These are phyloP conservation scores for Talaromyces thailandensis DNA, from an alignment of 495 filamentous ascomycete species.

Conservation along the genomic window DNA sequence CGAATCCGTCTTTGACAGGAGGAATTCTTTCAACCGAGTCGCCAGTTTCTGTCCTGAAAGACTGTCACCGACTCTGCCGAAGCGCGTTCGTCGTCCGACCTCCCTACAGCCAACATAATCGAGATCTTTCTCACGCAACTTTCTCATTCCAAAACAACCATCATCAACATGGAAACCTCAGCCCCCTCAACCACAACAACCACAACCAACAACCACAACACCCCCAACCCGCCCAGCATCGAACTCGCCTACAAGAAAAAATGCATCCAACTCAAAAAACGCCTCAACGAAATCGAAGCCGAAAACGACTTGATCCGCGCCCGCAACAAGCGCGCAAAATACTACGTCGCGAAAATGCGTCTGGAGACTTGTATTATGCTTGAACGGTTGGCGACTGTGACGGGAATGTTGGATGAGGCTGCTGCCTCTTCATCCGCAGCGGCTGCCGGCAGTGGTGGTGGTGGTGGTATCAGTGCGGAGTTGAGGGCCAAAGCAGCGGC, in stretches of 20 bases:
- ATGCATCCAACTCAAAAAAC: constrained; percentile 89
- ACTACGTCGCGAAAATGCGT: constrained; percentile 82
- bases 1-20: background rate
- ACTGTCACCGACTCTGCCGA: background rate
- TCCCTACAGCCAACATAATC: background rate
- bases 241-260: constrained; percentile 95
- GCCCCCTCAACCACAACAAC: background rate
- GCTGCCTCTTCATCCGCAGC: background rate
- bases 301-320: constrained; percentile 73
- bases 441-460: background rate
- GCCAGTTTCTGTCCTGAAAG: background rate
- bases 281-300: constrained; percentile 82
- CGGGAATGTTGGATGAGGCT: constrained; percentile 55
- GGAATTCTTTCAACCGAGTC: background rate
- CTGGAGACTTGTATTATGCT: constrained; percentile 85
- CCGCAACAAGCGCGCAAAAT: constrained; percentile 69
- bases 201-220: background rate
- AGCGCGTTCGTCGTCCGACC: background rate
- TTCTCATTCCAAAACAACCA: background rate
- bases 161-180: background rate
- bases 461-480: constrained; percentile 12
- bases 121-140: background rate
- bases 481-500: constrained; percentile 13
- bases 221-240: constrained; percentile 67
- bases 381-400: constrained; percentile 76